These are phyloP conservation scores for Raphanus raphanistrum DNA, from an alignment of 345 rosid species.

Conservation along the genomic window DNA sequence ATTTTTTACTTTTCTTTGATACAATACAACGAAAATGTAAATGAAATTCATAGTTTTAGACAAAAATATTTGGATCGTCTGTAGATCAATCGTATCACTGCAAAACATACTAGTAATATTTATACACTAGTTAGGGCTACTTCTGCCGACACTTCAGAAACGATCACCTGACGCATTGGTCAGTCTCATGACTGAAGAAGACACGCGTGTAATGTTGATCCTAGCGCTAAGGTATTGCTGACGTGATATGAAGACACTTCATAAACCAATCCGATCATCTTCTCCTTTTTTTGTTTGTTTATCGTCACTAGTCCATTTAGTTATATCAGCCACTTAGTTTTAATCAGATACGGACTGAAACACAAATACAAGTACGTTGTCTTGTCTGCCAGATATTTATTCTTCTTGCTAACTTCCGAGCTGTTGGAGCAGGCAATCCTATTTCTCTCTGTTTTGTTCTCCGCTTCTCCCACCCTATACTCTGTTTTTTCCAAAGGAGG, in stretches of 20 bases:
- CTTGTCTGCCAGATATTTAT: not conserved
- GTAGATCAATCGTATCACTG: too few species aligned
- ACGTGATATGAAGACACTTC: conserved; percentile 1
- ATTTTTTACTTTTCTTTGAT: too few species aligned
- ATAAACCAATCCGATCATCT: conserved; percentile 7
- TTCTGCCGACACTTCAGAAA: too few species aligned
- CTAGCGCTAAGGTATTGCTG: conserved; percentile 3
- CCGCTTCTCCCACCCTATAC: not conserved
- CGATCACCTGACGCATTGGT: not conserved
- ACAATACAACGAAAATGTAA: not conserved
- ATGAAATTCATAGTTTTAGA: not conserved
- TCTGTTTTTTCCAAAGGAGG: not conserved
- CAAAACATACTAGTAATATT: too few species aligned
- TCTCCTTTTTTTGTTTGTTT: too few species aligned
- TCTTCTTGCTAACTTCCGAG: not conserved
- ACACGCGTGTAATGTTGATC: conserved; percentile 32
- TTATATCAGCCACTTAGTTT: not conserved
- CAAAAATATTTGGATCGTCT: not conserved
- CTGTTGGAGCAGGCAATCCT: not conserved
- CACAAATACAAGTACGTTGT: conserved; percentile 13
- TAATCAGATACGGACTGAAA: not conserved
- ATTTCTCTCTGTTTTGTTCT: not conserved
- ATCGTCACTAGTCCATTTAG: not conserved
- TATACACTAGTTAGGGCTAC: too few species aligned
- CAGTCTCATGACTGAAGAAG: conserved; percentile 2